Conservation (phyloP, 768 basidiomycete species). For the Tricholomella constricta region DNA sequence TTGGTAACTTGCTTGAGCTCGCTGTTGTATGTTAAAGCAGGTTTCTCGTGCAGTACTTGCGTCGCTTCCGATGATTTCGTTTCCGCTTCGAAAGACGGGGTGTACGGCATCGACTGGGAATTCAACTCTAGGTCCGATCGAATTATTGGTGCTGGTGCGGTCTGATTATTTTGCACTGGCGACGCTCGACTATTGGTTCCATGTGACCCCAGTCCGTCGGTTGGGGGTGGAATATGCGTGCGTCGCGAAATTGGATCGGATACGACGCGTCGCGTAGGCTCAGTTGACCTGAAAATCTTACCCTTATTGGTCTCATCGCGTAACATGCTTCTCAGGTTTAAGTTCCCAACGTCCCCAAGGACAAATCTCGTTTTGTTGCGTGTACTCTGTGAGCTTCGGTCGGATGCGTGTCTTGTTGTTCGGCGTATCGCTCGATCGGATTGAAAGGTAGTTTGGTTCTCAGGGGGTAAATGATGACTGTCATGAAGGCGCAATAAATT, state of each 20-base stretch:
- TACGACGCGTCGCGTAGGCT: slow-evolving; percentile 28
- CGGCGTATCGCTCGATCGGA: neutral
- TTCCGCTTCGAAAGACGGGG: neutral
- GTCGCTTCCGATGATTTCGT: neutral
- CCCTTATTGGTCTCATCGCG: slow-evolving; percentile 17
- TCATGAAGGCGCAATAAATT: neutral
- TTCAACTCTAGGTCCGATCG: neutral
- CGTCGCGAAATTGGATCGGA: slow-evolving; percentile 31
- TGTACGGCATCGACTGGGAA: neutral
- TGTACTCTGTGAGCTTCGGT: slow-evolving; percentile 2
- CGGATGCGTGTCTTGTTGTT: slow-evolving; percentile 10
- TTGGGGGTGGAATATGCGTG: slow-evolving; percentile 3
- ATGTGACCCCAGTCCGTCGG: neutral
- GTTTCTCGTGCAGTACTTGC: neutral
- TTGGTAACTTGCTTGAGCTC: neutral
- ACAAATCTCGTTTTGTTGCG: slow-evolving; percentile 4
- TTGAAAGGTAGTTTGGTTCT: neutral
- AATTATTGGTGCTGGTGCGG: neutral
- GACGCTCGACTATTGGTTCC: neutral
- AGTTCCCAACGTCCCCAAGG: slow-evolving; percentile 24
- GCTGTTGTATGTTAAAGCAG: neutral
- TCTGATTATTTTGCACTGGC: slow-evolving; percentile 1
- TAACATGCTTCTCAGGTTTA: slow-evolving; percentile 19
- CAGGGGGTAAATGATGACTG: neutral
- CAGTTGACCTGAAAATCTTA: neutral